Base-by-base conservation (phyloP, 1,284 basidiomycete species). In the Ustilago trichophora region DNA sequence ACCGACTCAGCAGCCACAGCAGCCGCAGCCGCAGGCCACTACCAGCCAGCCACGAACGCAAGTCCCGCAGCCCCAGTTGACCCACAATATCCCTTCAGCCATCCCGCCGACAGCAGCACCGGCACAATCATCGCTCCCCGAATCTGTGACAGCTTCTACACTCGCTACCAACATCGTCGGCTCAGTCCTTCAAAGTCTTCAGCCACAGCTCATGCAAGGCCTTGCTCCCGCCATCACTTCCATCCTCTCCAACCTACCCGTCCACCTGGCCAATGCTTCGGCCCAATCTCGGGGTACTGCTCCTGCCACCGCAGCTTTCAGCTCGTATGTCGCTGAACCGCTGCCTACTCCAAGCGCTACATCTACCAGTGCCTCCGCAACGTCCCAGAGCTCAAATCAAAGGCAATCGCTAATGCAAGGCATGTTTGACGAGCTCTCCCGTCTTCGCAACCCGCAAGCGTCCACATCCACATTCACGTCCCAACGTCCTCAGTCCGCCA, bases 371-470 rank as follows among this genome's bases (percentile, higher is more conserved):
- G n/a, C n/a, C n/a, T n/a, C n/a, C n/a, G n/a, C n/a, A n/a, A n/a
- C n/a, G n/a, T n/a, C 18, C 11, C 15, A 18, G 9, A 21, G 15
- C 8, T 4, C 25, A 12, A 9, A 35, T 12, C 57, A 43, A 26
- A 32, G 57, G 25, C 64, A 67, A 26, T 56, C 57, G 13, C 48
- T 60, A 15, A 45, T 67, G 29, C 29, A 45, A 4, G 57, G 57
- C 3, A n/a, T 67, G 32, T 43, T 56, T 40, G 47, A 60, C 31
- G 57, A 67, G 31, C 42, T 67, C 6, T 34, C 46, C 0, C 51
- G 49, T 18, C n/a, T 56, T 6, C 64, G 64, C 19, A 21, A 18
- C 12, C 64, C 60, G 45, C 52, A 29, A 22, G 1, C 43, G 1
- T 19, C 42, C 13, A 3, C 33, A 1, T 36, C 48, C 12, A 43